Evolutionary conservation across 176 grass and related monocot genomes (phyloP).

Genomic region (Eragrostis nindensis): DNA sequence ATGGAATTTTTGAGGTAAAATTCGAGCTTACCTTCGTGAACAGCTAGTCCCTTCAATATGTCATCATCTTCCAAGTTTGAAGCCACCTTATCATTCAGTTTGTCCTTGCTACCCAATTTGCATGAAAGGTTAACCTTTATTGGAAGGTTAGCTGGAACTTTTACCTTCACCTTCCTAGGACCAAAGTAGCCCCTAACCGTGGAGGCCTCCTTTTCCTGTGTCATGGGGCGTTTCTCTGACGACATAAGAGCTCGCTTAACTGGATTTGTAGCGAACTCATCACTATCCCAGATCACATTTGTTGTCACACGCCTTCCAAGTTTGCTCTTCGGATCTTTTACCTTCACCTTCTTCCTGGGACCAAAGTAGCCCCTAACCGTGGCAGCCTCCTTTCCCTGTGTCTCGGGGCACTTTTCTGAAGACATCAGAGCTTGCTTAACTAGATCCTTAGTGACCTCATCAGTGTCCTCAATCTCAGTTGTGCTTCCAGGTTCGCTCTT

Average conservation of each 20-base stretch:
- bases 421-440: constrained; percentile 28
- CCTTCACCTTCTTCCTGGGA: constrained; percentile 40
- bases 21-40: constrained; percentile 44
- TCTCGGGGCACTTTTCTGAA: constrained; percentile 13
- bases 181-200: too few species aligned
- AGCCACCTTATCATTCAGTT: constrained; percentile 36
- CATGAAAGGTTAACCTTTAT: background rate
- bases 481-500: background rate
- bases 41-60: constrained; percentile 31
- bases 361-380: constrained; percentile 3
- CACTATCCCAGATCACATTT: too few species aligned
- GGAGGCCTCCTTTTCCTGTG: too few species aligned
- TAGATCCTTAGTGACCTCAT: background rate
- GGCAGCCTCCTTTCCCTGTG: constrained; percentile 8
- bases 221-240: too few species aligned
- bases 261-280: too few species aligned
- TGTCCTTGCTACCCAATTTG: constrained; percentile 17
- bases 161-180: too few species aligned
- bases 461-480: background rate
- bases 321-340: background rate
- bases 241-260: too few species aligned
- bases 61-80: constrained; percentile 29
- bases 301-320: too few species aligned
- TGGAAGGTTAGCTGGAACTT: background rate
- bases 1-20: constrained; percentile 31